These are phyloP conservation scores for Boechera stricta DNA, from an alignment of 345 rosid genomes.

Conservation along the genomic window DNA sequence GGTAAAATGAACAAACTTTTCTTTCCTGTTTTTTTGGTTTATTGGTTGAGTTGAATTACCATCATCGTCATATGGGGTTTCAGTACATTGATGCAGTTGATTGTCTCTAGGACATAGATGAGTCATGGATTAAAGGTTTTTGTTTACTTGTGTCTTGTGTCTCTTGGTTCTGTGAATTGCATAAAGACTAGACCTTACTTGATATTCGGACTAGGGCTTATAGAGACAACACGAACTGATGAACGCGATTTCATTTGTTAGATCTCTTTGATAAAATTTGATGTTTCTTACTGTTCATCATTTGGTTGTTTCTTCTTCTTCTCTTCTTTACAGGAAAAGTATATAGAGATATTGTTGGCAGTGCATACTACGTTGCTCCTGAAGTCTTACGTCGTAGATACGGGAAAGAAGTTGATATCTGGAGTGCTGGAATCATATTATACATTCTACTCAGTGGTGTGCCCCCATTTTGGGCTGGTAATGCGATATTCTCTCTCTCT, in stretches of 20 bases:
- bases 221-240: background rate
- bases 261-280: constrained; percentile 11
- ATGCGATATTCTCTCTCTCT: background rate
- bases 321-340: constrained; percentile 57
- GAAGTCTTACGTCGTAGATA: constrained; percentile 74
- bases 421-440: constrained; percentile 87
- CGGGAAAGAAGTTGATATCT: constrained; percentile 79
- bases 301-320: constrained; percentile 34
- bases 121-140: background rate
- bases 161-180: constrained; percentile 23
- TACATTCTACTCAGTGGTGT: constrained; percentile 90
- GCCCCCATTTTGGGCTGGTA: constrained; percentile 96
- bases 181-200: constrained; percentile 5
- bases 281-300: constrained; percentile 17
- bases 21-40: constrained; percentile 7
- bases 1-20: constrained; percentile 26
- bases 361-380: constrained; percentile 73
- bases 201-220: background rate
- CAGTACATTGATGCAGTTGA: constrained; percentile 25
- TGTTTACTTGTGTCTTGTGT: constrained; percentile 8
- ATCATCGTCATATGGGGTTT: background rate
- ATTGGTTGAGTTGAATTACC: background rate
- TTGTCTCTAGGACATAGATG: constrained; percentile 22
- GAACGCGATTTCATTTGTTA: background rate
- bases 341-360: constrained; percentile 74